Percentiles rank a stretch among this genome's conserved stretches.
phyloP scores from a whole-genome alignment of 371 early-diverging fungal species.

The Mortierella sp. region DNA sequence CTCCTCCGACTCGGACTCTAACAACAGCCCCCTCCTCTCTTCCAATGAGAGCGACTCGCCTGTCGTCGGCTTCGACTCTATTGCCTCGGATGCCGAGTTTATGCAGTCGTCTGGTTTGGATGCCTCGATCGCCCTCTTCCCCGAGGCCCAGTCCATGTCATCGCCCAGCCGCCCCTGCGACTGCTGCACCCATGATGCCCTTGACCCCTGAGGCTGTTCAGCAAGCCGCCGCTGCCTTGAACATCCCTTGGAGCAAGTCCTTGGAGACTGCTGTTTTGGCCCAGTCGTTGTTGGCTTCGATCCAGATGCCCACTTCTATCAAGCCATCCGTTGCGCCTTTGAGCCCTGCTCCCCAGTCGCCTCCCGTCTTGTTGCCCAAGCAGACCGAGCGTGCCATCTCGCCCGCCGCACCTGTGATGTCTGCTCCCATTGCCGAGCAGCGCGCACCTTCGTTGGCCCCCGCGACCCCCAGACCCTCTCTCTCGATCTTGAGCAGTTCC shows the following conservation, averaged over 20 bases:
- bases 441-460: constrained; percentile 30
- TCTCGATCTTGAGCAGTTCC: constrained; percentile 51
- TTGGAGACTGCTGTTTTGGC: constrained; percentile 51
- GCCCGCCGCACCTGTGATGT: constrained; percentile 15
- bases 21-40: constrained; percentile 29
- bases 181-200: constrained; percentile 42
- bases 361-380: constrained; percentile 43
- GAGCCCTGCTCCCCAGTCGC: constrained; percentile 21
- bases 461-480: constrained; percentile 36
- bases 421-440: constrained; percentile 18
- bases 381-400: constrained; percentile 25
- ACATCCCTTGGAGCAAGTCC: constrained; percentile 59
- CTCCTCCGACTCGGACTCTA: constrained; percentile 36
- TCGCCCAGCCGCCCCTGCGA: constrained; percentile 12
- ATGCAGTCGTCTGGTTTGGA: constrained; percentile 32
- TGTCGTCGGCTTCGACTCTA: constrained; percentile 51
- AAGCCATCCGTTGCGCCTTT: constrained; percentile 20
- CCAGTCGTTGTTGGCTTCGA: constrained; percentile 50
- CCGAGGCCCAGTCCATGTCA: constrained; percentile 29
- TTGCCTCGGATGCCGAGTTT: constrained; percentile 46
- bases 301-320: constrained; percentile 21
- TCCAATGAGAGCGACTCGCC: constrained; percentile 45
- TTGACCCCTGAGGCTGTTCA: constrained; percentile 50
- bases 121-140: constrained; percentile 47
- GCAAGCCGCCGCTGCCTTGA: constrained; percentile 55